phyloP scores from a whole-genome alignment of 2,329 filamentous ascomycete genomes.

The Ceratocystiopsis sp. region DNA sequence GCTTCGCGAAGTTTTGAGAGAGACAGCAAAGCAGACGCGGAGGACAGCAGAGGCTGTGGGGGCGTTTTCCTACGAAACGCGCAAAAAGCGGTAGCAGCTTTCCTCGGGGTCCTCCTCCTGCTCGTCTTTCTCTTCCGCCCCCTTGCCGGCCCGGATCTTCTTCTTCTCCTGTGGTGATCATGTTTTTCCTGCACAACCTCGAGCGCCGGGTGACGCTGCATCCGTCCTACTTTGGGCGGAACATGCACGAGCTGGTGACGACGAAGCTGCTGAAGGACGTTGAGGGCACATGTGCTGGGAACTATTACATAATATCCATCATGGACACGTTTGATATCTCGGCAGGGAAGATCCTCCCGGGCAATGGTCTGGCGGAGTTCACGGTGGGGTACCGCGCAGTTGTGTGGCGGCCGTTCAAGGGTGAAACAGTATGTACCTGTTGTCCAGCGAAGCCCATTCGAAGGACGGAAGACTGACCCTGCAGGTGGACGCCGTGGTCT shows the following conservation, averaged over 20 bases:
- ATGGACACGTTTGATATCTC: conserved; percentile 94
- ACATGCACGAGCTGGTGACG: conserved; percentile 82
- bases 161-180: conserved; percentile 21
- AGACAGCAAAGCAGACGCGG: too few relatives aligned
- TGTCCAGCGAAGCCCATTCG: too few relatives aligned
- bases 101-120: too few relatives aligned
- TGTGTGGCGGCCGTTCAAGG: conserved; percentile 94
- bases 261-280: conserved; percentile 82
- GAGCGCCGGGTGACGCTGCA: conserved; percentile 90
- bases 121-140: too few relatives aligned
- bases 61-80: too few relatives aligned
- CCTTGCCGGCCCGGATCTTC: too few relatives aligned
- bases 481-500: conserved; percentile 86
- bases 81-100: too few relatives aligned
- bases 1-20: too few relatives aligned
- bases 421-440: conserved; percentile 56
- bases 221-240: conserved; percentile 89
- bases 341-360: conserved; percentile 79
- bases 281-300: conserved; percentile 86
- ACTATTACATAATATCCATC: conserved; percentile 95
- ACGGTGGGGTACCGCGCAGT: conserved; percentile 90
- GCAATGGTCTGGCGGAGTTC: conserved; percentile 84
- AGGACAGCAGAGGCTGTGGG: too few relatives aligned
- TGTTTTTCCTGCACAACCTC: conserved; percentile 98
- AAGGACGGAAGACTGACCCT: not conserved